phyloP scores from a whole-genome alignment of 2,329 filamentous ascomycete species.

The Tolypocladium nubicola region DNA sequence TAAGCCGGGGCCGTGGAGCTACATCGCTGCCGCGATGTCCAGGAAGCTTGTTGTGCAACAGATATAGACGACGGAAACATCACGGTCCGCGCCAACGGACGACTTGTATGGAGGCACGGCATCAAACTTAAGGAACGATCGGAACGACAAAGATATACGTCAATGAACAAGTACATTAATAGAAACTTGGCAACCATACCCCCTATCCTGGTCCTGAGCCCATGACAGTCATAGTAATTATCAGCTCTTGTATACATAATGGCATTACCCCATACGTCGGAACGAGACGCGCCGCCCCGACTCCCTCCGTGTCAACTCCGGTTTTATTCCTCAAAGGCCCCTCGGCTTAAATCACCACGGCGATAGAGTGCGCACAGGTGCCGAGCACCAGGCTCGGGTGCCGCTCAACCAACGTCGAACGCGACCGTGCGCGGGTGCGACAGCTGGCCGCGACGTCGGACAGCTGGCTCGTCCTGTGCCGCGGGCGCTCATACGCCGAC shows the following conservation, averaged over 20 bases:
- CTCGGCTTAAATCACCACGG: neutral
- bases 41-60: neutral
- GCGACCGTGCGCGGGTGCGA: neutral
- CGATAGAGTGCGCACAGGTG: neutral
- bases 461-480: neutral
- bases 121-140: neutral
- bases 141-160: neutral
- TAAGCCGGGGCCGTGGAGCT: neutral
- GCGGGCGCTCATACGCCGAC: constrained; percentile 31
- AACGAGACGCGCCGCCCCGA: constrained; percentile 2
- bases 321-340: neutral
- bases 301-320: constrained; percentile 3
- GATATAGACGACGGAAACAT: neutral
- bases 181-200: neutral
- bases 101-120: neutral
- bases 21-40: neutral
- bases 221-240: neutral
- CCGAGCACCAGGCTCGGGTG: neutral
- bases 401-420: neutral
- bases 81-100: neutral
- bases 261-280: constrained; percentile 9
- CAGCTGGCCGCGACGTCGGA: neutral
- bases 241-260: constrained; percentile 9
- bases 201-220: neutral
- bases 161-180: constrained; percentile 1